Conservation (phyloP, 2,329 filamentous ascomycete genomes). For the Ceratocystis cacaofunesta region DNA sequence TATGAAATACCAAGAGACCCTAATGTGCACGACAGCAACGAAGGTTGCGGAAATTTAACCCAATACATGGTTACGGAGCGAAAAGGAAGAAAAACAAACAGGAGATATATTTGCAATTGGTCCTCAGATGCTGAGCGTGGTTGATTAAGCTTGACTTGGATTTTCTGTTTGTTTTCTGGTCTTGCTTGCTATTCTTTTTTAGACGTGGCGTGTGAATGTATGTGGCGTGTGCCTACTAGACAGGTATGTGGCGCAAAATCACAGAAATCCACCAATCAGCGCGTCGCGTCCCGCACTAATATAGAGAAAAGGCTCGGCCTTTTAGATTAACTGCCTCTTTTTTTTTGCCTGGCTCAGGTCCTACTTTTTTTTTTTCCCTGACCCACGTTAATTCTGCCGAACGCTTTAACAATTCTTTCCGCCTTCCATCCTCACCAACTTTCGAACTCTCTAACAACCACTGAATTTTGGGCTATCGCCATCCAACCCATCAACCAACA, state of each 20-base stretch:
- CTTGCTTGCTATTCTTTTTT: neutral
- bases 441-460: conserved; percentile 13
- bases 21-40: too few relatives aligned
- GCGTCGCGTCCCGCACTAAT: conserved; percentile 1
- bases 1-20: too few relatives aligned
- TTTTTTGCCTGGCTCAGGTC: neutral
- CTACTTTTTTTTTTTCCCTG: conserved; percentile 11
- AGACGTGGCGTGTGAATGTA: neutral
- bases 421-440: conserved; percentile 16
- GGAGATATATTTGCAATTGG: too few relatives aligned
- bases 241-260: neutral
- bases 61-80: too few relatives aligned
- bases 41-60: too few relatives aligned
- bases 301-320: neutral
- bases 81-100: too few relatives aligned
- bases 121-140: neutral
- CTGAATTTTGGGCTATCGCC: conserved; percentile 14
- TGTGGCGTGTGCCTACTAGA: neutral
- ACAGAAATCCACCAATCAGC: conserved; percentile 14
- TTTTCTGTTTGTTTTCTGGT: too few relatives aligned
- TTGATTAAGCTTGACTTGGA: neutral
- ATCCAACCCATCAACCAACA: conserved; percentile 14
- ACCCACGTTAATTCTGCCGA: conserved; percentile 8
- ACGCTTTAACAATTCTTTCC: conserved; percentile 14
- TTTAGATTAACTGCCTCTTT: conserved; percentile 1